Base-by-base conservation (phyloP, 2,329 filamentous ascomycete species). In the Fusarium clavum region DNA sequence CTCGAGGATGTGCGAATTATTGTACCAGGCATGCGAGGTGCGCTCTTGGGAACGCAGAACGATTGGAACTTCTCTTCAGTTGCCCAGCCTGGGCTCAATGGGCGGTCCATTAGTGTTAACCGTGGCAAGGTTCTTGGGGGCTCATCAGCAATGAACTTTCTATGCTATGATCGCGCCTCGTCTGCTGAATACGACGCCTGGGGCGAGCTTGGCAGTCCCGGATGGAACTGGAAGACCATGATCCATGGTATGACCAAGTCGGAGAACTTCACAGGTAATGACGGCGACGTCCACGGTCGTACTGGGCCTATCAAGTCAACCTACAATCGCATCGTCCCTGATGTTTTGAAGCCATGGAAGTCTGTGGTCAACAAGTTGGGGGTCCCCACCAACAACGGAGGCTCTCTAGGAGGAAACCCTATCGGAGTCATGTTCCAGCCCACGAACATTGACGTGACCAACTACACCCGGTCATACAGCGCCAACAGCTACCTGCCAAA, bases 81-180 rank as follows among this genome's bases (percentile, higher is more conserved):
- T 10, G 75, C 81, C 1, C 83, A 85, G 54, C 53, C 75, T 2
- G 70, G 73, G n/a, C 79, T 84, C 7, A 79, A 80, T 18, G 77
- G 78, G 16, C 79, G 83, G 3, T 69, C 77, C 5, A 80, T 85
- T 14, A 61, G 74, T 6, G 82, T 84, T 46, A 81, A 81, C 25
- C 79, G 84, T 8, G 85, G 83, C 34, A 83, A 83, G 53, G 82
- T 85, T 0, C 77, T 87, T 0, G 85, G 85, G 8, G 85, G 85
- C 12, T 82, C 81, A 16, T 83, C 69, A 1, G 59, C 67, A 16
- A 55, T 71, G 54, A 71, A 70, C 22, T 57, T 71, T 78, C 12
- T 82, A 51, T 77, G 77, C 59, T 81, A 80, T 45, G 78, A 81
- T 60, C 75, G 80, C 6, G 79, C 79, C 3, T 59, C 77, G 6